Conservation (phyloP, 2,329 filamentous ascomycete species). For the Fusarium veterinarium region DNA sequence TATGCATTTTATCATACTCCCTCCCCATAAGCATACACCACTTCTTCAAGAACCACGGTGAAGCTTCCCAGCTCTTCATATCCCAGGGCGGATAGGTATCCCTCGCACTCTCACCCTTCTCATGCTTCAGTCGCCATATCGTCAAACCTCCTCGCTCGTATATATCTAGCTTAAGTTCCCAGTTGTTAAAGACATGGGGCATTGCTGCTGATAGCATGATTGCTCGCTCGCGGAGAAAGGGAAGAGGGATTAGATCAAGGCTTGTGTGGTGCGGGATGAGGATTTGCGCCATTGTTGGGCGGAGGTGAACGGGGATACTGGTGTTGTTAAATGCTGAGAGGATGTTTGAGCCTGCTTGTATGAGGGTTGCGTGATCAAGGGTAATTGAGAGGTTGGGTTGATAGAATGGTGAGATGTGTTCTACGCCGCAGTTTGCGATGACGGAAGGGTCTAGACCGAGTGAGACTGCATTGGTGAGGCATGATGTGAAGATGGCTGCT, state of each 20-base stretch:
- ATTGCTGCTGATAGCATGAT: conserved; percentile 42
- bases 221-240: conserved; percentile 40
- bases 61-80: conserved; percentile 45
- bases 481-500: conserved; percentile 34
- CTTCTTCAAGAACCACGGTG: conserved; percentile 45
- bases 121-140: conserved; percentile 24
- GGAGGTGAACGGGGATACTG: conserved; percentile 33
- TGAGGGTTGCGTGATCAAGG: conserved; percentile 6
- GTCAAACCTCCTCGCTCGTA: conserved; percentile 36
- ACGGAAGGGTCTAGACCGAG: conserved; percentile 26
- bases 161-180: conserved; percentile 45
- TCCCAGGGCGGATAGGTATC: conserved; percentile 43
- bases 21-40: conserved; percentile 40
- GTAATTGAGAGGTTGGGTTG: conserved; percentile 21
- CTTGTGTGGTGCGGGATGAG: conserved; percentile 44
- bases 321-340: neutral
- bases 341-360: neutral
- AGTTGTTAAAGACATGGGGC: conserved; percentile 33
- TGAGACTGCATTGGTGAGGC: conserved; percentile 35
- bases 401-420: conserved; percentile 42
- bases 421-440: conserved; percentile 23
- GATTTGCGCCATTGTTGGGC: conserved; percentile 42
- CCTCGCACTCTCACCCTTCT: rapidly evolving
- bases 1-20: conserved; percentile 29
- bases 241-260: conserved; percentile 43